Percentiles rank a stretch among this genome's conserved stretches.
Evolutionary conservation across 2,329 filamentous ascomycete species (phyloP).

Genomic region (Xylaria sp.): DNA sequence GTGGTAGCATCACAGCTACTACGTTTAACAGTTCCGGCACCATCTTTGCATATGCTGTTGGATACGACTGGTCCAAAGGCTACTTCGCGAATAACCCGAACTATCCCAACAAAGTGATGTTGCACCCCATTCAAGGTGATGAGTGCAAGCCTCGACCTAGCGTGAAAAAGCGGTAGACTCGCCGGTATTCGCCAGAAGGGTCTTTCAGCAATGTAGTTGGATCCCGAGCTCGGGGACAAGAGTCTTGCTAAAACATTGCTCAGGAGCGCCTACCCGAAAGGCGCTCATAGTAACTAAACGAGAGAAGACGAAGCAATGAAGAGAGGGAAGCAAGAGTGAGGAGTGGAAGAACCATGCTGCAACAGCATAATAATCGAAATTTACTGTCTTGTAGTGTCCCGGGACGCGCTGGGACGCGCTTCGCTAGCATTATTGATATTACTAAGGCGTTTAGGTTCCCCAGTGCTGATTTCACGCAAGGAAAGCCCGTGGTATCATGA

Average conservation of each 20-base stretch:
- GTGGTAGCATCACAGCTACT: constrained; percentile 88
- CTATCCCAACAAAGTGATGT: constrained; percentile 83
- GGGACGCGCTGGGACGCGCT: neutral
- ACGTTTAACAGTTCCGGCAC: constrained; percentile 89
- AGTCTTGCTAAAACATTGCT: neutral
- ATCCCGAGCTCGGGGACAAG: too few relatives aligned
- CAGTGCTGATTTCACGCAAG: neutral
- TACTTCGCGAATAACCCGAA: constrained; percentile 83
- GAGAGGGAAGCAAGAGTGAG: neutral
- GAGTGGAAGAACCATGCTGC: neutral
- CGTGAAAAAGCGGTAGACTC: constrained; percentile 61
- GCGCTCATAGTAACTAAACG: too few relatives aligned
- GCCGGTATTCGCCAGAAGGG: too few relatives aligned
- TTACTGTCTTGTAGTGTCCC: neutral
- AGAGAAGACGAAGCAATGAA: neutral
- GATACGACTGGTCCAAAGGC: constrained; percentile 99
- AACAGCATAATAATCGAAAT: neutral
- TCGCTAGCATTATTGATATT: neutral
- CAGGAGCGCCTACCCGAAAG: neutral
- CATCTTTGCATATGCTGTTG: constrained; percentile 89
- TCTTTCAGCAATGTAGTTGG: too few relatives aligned
- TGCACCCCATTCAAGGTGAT: constrained; percentile 76
- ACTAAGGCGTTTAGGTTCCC: constrained; percentile 1
- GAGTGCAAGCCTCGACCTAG: constrained; percentile 72
- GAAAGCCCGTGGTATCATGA: too few relatives aligned